phyloP scores from a whole-genome alignment of 495 filamentous ascomycete species.

The Talaromyces trachyspermus region DNA sequence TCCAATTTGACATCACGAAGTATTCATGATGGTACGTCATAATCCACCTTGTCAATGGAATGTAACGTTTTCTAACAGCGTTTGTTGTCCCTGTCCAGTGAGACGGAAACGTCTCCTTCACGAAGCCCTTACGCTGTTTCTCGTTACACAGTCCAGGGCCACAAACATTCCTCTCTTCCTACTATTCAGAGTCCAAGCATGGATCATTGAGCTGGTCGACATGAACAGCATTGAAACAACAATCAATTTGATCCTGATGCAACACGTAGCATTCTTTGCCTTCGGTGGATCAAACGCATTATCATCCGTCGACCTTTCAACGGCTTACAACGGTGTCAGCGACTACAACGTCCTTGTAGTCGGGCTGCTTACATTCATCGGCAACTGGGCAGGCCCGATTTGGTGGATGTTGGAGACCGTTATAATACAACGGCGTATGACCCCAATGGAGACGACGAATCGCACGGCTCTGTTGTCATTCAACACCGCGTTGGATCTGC shows the following conservation, averaged over 20 bases:
- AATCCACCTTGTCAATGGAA: background rate
- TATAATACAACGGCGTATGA: conserved; percentile 41
- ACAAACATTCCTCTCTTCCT: conserved; percentile 81
- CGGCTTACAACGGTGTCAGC: conserved; percentile 73
- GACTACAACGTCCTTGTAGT: conserved; percentile 62
- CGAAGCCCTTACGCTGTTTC: conserved; percentile 65
- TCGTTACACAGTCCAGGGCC: conserved; percentile 77
- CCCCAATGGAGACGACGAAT: conserved; percentile 12
- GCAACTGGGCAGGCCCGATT: conserved; percentile 88
- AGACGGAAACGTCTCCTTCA: conserved; percentile 38
- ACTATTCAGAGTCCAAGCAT: conserved; percentile 54
- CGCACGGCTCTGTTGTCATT: conserved; percentile 58
- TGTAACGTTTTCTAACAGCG: background rate
- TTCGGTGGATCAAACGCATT: conserved; percentile 88
- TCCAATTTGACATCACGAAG: conserved; percentile 8
- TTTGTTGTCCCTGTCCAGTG: background rate
- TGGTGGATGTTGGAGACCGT: conserved; percentile 68
- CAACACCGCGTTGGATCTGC: conserved; percentile 51
- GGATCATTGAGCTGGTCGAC: conserved; percentile 39
- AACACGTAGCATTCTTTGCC: conserved; percentile 80
- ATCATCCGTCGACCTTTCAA: conserved; percentile 76
- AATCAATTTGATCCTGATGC: conserved; percentile 57
- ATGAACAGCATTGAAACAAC: conserved; percentile 50
- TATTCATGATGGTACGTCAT: background rate
- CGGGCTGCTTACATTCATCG: conserved; percentile 71